Evolutionary conservation across 495 filamentous ascomycete species (phyloP).

Genomic region (Aspergillus incahuasiensis): DNA sequence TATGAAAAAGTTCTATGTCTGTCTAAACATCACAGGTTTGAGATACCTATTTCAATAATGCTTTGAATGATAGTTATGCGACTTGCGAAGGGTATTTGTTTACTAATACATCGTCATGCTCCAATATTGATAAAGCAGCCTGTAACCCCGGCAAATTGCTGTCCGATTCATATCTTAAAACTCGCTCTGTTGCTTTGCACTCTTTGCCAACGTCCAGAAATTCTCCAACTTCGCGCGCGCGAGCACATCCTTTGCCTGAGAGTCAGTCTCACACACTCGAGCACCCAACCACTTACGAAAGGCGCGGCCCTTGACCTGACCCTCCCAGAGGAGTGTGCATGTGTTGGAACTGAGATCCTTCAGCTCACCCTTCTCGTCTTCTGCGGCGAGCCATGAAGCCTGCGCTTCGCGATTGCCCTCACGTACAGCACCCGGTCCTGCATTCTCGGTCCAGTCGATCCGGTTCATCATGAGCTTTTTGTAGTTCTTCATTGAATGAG

Average conservation of each 20-base stretch:
- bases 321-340: constrained; percentile 81
- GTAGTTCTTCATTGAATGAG: constrained; percentile 72
- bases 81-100: neutral
- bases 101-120: neutral
- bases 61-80: neutral
- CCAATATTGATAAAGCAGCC: neutral
- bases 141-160: neutral
- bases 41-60: constrained; percentile 1
- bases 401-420: constrained; percentile 57
- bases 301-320: constrained; percentile 66
- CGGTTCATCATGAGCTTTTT: constrained; percentile 88
- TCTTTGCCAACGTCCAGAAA: constrained; percentile 94
- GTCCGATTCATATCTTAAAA: constrained; percentile 13
- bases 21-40: neutral
- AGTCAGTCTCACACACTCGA: constrained; percentile 83
- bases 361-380: constrained; percentile 72
- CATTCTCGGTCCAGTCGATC: constrained; percentile 91
- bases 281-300: constrained; percentile 81
- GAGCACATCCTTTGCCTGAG: constrained; percentile 76
- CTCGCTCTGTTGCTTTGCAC: constrained; percentile 42
- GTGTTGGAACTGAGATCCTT: constrained; percentile 77
- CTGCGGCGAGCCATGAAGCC: constrained; percentile 67
- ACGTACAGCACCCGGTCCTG: constrained; percentile 58
- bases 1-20: constrained; percentile 6
- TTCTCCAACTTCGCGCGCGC: constrained; percentile 83